Conservation (phyloP, 768 basidiomycete species). For the Jaapia argillacea region DNA sequence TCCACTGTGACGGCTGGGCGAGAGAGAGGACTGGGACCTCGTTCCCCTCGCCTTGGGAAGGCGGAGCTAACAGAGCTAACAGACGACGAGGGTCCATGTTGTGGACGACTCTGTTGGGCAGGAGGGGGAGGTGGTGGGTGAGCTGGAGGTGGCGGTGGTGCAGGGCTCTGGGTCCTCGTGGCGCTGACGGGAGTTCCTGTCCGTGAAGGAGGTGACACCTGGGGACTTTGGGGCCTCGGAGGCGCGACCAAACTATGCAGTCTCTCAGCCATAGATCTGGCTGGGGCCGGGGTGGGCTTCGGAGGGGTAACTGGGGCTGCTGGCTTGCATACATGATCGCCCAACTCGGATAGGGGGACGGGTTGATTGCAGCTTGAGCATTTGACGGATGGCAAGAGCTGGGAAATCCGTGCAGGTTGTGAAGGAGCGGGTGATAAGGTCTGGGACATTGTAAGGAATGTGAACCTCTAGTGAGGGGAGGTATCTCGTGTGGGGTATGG, state of each 20-base stretch:
- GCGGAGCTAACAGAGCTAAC: too few species aligned
- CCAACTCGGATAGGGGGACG: slow-evolving; percentile 64
- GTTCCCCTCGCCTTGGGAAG: too few species aligned
- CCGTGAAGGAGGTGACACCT: neutral
- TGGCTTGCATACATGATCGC: slow-evolving; percentile 65
- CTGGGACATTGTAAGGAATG: slow-evolving; percentile 19
- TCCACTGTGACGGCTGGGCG: too few species aligned
- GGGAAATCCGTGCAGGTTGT: slow-evolving; percentile 31
- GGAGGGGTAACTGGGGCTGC: slow-evolving; percentile 37
- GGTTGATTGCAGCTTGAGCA: slow-evolving; percentile 69
- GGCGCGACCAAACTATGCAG: neutral
- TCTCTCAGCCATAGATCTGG: neutral
- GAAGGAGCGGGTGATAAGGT: slow-evolving; percentile 11
- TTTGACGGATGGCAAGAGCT: slow-evolving; percentile 73
- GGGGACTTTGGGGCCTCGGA: too few species aligned
- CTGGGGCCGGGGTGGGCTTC: slow-evolving; percentile 12
- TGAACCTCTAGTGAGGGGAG: slow-evolving; percentile 5
- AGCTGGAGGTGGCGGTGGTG: neutral
- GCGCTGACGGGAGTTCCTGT: neutral
- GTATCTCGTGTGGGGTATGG: slow-evolving; percentile 2
- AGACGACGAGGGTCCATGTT: too few species aligned
- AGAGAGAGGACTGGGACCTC: too few species aligned
- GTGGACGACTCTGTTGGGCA: too few species aligned
- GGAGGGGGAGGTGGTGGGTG: too few species aligned
- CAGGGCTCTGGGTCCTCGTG: slow-evolving; percentile 6